phyloP scores from a whole-genome alignment of 177 flowering plant species.

The Vitis hybrid region DNA sequence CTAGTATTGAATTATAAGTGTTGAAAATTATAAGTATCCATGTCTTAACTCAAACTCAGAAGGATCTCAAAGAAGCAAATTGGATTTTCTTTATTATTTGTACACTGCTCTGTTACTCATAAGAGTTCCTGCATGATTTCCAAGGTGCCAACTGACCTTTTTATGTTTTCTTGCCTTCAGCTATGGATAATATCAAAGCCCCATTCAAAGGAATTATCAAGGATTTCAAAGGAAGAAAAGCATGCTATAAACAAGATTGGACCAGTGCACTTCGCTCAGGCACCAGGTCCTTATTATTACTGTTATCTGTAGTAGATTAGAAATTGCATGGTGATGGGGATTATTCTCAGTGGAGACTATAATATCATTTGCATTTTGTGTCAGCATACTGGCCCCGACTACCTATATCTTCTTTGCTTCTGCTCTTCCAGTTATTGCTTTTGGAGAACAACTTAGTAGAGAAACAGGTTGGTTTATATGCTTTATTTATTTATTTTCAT shows the following conservation, averaged over 20 bases:
- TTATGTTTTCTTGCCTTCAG: constrained; percentile 10
- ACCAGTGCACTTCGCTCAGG: constrained; percentile 31
- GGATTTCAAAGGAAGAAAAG: constrained; percentile 46
- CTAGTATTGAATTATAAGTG: no score
- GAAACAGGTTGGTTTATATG: constrained; percentile 19
- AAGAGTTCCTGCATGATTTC: no score
- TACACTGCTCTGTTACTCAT: no score
- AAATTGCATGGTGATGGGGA: not conserved
- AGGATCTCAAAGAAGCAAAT: no score
- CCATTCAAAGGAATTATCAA: constrained; percentile 49
- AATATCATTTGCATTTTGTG: not conserved
- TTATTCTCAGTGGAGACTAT: not conserved
- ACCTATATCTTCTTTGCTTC: constrained; percentile 72
- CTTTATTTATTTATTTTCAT: not conserved
- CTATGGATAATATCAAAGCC: constrained; percentile 27
- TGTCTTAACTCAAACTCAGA: no score
- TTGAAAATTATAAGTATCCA: no score
- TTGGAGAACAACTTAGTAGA: constrained; percentile 64
- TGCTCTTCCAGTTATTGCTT: constrained; percentile 77
- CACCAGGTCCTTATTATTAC: constrained; percentile 22
- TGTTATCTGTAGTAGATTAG: not conserved
- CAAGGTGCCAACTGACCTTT: no score
- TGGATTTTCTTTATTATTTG: no score
- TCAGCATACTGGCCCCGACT: constrained; percentile 72
- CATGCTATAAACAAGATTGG: constrained; percentile 63